Conservation (phyloP, 2,329 filamentous ascomycete genomes). For the Pseudogymnoascus sp. region DNA sequence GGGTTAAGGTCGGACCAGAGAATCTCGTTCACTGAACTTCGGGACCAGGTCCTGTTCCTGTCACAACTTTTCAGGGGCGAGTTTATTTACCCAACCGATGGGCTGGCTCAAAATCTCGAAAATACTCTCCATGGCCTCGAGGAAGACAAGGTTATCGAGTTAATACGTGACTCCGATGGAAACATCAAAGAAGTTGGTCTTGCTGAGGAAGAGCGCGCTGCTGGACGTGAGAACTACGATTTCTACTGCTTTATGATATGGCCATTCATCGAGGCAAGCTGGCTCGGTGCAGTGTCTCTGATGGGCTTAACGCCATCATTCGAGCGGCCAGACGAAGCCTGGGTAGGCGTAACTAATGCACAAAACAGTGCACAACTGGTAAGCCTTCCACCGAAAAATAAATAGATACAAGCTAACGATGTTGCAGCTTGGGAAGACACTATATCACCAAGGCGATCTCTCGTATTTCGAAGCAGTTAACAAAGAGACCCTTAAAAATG, state of each 20-base stretch:
- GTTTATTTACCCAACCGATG: constrained; percentile 91
- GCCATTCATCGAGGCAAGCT: constrained; percentile 93
- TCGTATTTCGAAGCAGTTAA: constrained; percentile 98
- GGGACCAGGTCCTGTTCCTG: constrained; percentile 76
- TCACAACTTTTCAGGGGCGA: constrained; percentile 91
- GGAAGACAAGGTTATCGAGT: constrained; percentile 63
- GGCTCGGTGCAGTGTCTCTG: constrained; percentile 82
- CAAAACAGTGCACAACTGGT: constrained; percentile 76
- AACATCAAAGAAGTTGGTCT: constrained; percentile 63
- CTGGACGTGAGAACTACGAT: constrained; percentile 88
- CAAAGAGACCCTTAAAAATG: constrained; percentile 93
- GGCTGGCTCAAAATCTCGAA: constrained; percentile 69
- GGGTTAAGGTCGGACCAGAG: constrained; percentile 76
- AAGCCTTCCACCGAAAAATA: constrained; percentile 28
- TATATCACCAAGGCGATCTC: constrained; percentile 95
- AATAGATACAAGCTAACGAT: constrained; percentile 18
- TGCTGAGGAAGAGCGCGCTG: constrained; percentile 63
- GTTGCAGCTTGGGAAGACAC: constrained; percentile 74
- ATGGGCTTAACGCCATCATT: constrained; percentile 75
- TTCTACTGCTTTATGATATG: constrained; percentile 99
- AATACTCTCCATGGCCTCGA: constrained; percentile 72
- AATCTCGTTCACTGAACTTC: constrained; percentile 65
- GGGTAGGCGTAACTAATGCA: constrained; percentile 69
- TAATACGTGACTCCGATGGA: constrained; percentile 48
- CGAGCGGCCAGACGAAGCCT: constrained; percentile 48